Evolutionary conservation across 2,329 filamentous ascomycete species (phyloP).

Genomic region (Ciborinia camelliae): DNA sequence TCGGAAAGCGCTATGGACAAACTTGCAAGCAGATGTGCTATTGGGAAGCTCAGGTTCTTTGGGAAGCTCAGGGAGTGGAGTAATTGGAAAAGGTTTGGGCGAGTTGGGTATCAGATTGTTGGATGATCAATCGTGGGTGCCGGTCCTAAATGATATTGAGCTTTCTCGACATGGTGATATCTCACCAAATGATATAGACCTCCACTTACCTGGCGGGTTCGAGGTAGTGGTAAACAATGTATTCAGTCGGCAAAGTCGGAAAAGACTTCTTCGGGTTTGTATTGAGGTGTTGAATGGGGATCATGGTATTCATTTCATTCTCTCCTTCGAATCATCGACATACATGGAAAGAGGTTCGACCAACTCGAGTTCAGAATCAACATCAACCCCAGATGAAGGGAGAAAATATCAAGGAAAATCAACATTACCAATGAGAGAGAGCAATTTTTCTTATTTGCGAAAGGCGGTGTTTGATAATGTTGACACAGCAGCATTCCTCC

Average conservation of each 20-base stretch:
- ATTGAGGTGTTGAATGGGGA: constrained; percentile 20
- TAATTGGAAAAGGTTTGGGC: constrained; percentile 18
- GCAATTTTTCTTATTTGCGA: constrained; percentile 21
- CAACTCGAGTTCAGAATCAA: background rate
- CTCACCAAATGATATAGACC: background rate
- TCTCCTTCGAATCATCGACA: constrained; percentile 22
- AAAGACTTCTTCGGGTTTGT: constrained; percentile 21
- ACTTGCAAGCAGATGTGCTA: constrained; percentile 22
- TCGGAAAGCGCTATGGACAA: constrained; percentile 23
- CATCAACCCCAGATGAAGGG: background rate
- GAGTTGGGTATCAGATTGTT: constrained; percentile 24
- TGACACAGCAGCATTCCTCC: constrained; percentile 22
- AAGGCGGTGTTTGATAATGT: constrained; percentile 28
- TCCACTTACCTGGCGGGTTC: constrained; percentile 6
- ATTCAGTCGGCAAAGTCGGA: background rate
- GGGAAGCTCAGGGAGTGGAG: background rate
- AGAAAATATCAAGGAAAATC: background rate
- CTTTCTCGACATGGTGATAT: background rate
- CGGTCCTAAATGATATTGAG: constrained; percentile 21
- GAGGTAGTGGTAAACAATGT: constrained; percentile 20
- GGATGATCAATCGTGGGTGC: constrained; percentile 22
- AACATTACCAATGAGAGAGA: background rate
- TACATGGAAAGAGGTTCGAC: background rate
- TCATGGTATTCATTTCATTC: constrained; percentile 21
- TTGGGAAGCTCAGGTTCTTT: constrained; percentile 20